Conservation (phyloP, 1,284 basidiomycete species). For the Cryptococcus sp. region DNA sequence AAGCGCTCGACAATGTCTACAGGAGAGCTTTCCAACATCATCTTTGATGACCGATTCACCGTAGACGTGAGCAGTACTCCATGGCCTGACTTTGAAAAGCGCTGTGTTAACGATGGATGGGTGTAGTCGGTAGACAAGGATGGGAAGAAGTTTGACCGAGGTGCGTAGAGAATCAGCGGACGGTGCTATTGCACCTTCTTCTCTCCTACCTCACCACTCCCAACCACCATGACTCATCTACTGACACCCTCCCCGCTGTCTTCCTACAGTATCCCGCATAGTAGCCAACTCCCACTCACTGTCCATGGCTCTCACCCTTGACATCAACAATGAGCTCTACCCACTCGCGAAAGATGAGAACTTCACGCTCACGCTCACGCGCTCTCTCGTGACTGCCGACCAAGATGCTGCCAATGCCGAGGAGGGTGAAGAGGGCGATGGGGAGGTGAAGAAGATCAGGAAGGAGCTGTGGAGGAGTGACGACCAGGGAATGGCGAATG, state of each 20-base stretch:
- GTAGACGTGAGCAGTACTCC: constrained; percentile 56
- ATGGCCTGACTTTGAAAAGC: too few species aligned
- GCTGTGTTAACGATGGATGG: neutral
- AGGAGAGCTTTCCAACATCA: constrained; percentile 38
- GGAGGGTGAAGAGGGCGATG: constrained; percentile 28
- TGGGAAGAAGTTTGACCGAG: constrained; percentile 96
- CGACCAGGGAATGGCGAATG: constrained; percentile 81
- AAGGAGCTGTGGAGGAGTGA: constrained; percentile 74
- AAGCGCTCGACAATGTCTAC: constrained; percentile 15
- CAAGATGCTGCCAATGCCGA: constrained; percentile 46
- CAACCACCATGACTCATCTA: neutral
- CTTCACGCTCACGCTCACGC: constrained; percentile 81
- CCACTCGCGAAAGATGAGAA: constrained; percentile 65
- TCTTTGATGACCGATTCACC: constrained; percentile 88
- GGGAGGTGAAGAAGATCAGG: constrained; percentile 75
- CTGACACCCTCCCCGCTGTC: neutral
- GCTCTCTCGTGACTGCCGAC: constrained; percentile 67
- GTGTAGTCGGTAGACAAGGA: constrained; percentile 68
- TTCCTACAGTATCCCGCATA: constrained; percentile 72
- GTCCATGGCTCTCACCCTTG: constrained; percentile 82
- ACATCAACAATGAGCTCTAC: constrained; percentile 87
- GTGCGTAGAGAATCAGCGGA: constrained; percentile 52
- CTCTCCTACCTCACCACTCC: neutral
- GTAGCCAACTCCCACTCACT: constrained; percentile 80
- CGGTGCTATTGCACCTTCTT: too few species aligned